phyloP scores from a whole-genome alignment of 192 early-diverging fungal genomes.

The Entophlyctis helioformis region DNA sequence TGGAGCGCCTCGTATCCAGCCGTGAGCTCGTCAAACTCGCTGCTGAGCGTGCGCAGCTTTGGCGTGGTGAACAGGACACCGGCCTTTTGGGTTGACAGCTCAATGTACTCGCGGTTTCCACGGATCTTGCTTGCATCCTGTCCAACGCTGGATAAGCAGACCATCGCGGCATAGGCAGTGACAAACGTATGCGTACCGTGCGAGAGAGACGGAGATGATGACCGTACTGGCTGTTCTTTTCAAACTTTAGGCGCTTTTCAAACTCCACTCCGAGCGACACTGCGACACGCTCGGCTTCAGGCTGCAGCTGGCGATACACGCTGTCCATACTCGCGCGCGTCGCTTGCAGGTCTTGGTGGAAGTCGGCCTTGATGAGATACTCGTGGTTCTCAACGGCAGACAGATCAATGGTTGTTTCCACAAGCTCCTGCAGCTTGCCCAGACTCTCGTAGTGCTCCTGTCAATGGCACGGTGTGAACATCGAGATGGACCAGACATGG shows the following conservation, averaged over 20 bases:
- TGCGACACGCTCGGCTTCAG: slow-evolving; percentile 48
- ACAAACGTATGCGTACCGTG: slow-evolving; percentile 23
- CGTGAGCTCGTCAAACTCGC: slow-evolving; percentile 43
- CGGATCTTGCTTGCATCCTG: slow-evolving; percentile 60
- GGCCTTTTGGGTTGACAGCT: slow-evolving; percentile 77
- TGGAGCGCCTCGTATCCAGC: slow-evolving; percentile 60
- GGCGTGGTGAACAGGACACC: slow-evolving; percentile 81
- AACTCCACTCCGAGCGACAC: slow-evolving; percentile 59
- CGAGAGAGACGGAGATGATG: slow-evolving; percentile 74
- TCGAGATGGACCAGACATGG: not conserved
- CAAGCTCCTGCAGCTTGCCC: slow-evolving; percentile 60
- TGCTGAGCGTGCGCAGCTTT: slow-evolving; percentile 49
- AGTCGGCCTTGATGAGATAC: slow-evolving; percentile 76
- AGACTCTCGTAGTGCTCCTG: slow-evolving; percentile 43
- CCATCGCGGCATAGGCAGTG: not conserved
- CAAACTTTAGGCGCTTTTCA: slow-evolving; percentile 83
- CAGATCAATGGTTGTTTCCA: slow-evolving; percentile 85
- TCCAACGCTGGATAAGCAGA: not conserved
- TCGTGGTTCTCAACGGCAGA: slow-evolving; percentile 74
- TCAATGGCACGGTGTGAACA: not conserved
- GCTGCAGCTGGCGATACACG: slow-evolving; percentile 37
- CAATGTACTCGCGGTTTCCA: slow-evolving; percentile 60
- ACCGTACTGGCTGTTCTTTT: slow-evolving; percentile 70
- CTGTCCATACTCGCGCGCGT: slow-evolving; percentile 37
- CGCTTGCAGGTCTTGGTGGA: slow-evolving; percentile 56